Base-by-base conservation (phyloP, 139 green algal genomes). In the Tetradesmus obliquus region DNA sequence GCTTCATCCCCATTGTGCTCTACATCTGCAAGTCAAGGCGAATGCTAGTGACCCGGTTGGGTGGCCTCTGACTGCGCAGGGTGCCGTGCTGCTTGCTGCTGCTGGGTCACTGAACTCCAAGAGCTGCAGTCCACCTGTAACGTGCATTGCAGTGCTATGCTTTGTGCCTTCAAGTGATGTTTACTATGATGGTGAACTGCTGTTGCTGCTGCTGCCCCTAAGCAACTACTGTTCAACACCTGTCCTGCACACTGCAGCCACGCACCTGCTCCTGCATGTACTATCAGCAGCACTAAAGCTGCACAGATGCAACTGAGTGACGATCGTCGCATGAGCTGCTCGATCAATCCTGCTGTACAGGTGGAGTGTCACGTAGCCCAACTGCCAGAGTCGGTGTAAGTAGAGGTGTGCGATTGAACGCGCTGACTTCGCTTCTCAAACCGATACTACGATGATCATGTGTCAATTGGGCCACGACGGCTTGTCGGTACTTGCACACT, bases 1-100 rank as follows among this genome's bases (percentile, higher is more conserved):
- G 69, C 15, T 55, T 92, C 90, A 45, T 92, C 66, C 24, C 66
- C 90, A 19, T 10, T 5, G 9, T 72, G 53, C 17, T 45, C 55
- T 69, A 55, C 55, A 66, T 4, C 69, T 83, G 71, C 69, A 84
- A 76, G 62, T 3, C 15, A 24, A 24, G 3, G n/a, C 10, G n/a
- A 22, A 10, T 24, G 17, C 17, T 5, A 3, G 3, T 6, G 15
- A 24, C n/a, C 3, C 8, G 5, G 17, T 8, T 76, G 4, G 66
- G 66, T 24, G 17, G 5, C 2, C 2, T 76, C 1, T 19, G 12
- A 13, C 9, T 76, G 66, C 66, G 0, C 66, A 76, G 66, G 17
- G 17, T 13, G 17, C 3, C n/a, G 0, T 76, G 66, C 66, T 24
- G 66, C 66, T 76, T 24, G 66, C 15, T 19, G 66, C 15, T 72